Percentiles rank a stretch among this genome's conserved stretches.
Conservation (phyloP, 2,329 filamentous ascomycete species). For the Alternaria incomplexa region DNA sequence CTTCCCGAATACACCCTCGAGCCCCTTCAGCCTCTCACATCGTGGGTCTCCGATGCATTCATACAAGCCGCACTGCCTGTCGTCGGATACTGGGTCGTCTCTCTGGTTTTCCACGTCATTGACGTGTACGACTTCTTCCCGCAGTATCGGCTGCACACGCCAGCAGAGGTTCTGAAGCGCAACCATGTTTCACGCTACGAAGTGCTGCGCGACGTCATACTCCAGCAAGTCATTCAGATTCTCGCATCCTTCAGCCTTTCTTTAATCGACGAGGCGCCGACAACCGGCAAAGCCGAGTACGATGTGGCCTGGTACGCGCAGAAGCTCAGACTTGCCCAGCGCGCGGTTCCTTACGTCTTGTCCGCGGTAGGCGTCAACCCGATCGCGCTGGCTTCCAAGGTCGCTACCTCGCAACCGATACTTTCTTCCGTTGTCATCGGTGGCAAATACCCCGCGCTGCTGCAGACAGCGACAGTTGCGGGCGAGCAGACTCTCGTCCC, state of each 20-base stretch:
- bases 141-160: conserved; percentile 92
- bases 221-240: conserved; percentile 92
- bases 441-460: conserved; percentile 78
- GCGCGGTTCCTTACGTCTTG: conserved; percentile 75
- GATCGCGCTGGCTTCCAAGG: conserved; percentile 73
- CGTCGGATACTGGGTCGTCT: conserved; percentile 86
- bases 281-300: conserved; percentile 79
- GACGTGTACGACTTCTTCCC: conserved; percentile 86
- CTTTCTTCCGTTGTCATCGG: conserved; percentile 79
- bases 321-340: conserved; percentile 78
- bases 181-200: conserved; percentile 87
- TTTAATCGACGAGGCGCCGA: conserved; percentile 74
- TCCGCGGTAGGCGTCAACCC: conserved; percentile 78
- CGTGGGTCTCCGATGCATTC: conserved; percentile 81
- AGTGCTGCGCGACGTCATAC: conserved; percentile 85
- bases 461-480: conserved; percentile 62
- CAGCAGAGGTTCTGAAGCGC: conserved; percentile 84
- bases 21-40: conserved; percentile 73
- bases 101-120: conserved; percentile 84
- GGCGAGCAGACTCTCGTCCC: conserved; percentile 63
- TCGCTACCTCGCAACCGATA: conserved; percentile 73
- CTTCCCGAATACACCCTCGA: conserved; percentile 80
- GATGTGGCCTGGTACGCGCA: conserved; percentile 91
- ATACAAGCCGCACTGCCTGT: conserved; percentile 78
- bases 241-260: conserved; percentile 71